These are phyloP conservation scores for Pelargonium citronellum DNA, from an alignment of 441 rosid species.

Conservation along the genomic window DNA sequence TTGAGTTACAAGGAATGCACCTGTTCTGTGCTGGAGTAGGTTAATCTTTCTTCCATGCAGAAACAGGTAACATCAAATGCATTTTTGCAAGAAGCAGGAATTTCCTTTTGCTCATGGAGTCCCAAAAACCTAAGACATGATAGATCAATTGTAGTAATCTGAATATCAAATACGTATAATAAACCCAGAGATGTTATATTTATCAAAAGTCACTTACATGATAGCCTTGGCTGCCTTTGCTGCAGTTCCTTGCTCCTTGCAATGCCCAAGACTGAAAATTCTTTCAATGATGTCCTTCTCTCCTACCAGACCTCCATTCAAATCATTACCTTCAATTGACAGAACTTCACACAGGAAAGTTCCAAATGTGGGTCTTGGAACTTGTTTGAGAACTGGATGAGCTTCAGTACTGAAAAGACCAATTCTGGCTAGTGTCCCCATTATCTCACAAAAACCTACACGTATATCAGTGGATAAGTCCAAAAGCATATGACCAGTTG, in stretches of 20 bases:
- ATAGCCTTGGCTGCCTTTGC: conserved; percentile 61
- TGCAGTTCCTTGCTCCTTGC: conserved; percentile 53
- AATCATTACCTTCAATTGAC: conserved; percentile 27
- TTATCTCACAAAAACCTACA: conserved; percentile 66
- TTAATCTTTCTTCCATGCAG: conserved; percentile 77
- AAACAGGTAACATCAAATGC: conserved; percentile 60
- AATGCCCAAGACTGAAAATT: conserved; percentile 54
- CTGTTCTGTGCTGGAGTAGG: conserved; percentile 68
- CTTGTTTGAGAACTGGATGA: conserved; percentile 39
- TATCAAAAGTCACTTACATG: conserved; percentile 35
- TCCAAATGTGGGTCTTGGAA: conserved; percentile 42
- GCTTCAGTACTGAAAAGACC: conserved; percentile 50
- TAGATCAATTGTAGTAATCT: conserved; percentile 11
- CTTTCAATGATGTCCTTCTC: conserved; percentile 56
- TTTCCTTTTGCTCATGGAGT: conserved; percentile 49
- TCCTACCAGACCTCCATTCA: conserved; percentile 27
- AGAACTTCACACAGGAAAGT: conserved; percentile 50
- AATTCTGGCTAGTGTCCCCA: conserved; percentile 63
- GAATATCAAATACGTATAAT: background rate
- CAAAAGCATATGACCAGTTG: background rate
- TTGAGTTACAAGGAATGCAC: conserved; percentile 29
- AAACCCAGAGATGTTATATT: no score
- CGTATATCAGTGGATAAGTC: conserved; percentile 4
- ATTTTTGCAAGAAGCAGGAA: conserved; percentile 55
- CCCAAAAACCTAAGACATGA: conserved; percentile 60